Conservation (phyloP, 2,329 filamentous ascomycete genomes). For the Epichloe gansuensis region DNA sequence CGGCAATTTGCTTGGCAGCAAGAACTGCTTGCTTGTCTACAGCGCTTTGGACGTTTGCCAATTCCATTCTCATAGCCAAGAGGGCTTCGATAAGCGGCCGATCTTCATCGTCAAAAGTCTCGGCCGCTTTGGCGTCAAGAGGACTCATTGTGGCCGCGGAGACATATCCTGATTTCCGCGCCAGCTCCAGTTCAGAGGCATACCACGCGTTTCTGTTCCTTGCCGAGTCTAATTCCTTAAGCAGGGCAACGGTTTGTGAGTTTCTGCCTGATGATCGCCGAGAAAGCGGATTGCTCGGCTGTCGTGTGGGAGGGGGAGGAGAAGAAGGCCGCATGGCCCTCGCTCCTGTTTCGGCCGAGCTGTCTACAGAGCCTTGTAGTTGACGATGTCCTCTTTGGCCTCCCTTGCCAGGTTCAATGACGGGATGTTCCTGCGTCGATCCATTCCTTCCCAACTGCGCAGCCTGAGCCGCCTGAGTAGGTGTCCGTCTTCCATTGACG, state of each 20-base stretch:
- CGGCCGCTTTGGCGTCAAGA: constrained; percentile 62
- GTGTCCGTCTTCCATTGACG: constrained; percentile 51
- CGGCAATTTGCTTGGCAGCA: constrained; percentile 80
- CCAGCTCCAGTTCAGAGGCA: constrained; percentile 83
- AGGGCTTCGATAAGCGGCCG: constrained; percentile 85
- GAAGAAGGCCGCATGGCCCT: constrained; percentile 38
- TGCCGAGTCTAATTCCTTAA: constrained; percentile 75
- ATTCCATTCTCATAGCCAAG: constrained; percentile 77
- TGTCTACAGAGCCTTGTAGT: constrained; percentile 56
- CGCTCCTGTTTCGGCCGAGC: constrained; percentile 44
- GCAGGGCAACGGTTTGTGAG: constrained; percentile 57
- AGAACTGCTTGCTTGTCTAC: constrained; percentile 79
- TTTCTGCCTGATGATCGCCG: constrained; percentile 48
- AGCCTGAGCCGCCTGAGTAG: constrained; percentile 41
- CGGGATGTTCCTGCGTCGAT: constrained; percentile 23
- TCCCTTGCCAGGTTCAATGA: constrained; percentile 19
- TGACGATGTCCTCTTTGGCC: constrained; percentile 25
- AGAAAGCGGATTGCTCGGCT: constrained; percentile 44
- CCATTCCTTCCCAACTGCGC: constrained; percentile 27
- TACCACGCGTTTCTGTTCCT: constrained; percentile 94
- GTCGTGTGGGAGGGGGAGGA: constrained; percentile 39
- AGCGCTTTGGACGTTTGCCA: constrained; percentile 77
- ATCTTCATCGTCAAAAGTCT: constrained; percentile 83
- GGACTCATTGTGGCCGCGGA: constrained; percentile 58
- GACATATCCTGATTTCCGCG: constrained; percentile 77